Evolutionary conservation across 306 rosid genomes (phyloP), one percentile per base, ranked within the genome.

Genomic region (Quercus bicolor): DNA sequence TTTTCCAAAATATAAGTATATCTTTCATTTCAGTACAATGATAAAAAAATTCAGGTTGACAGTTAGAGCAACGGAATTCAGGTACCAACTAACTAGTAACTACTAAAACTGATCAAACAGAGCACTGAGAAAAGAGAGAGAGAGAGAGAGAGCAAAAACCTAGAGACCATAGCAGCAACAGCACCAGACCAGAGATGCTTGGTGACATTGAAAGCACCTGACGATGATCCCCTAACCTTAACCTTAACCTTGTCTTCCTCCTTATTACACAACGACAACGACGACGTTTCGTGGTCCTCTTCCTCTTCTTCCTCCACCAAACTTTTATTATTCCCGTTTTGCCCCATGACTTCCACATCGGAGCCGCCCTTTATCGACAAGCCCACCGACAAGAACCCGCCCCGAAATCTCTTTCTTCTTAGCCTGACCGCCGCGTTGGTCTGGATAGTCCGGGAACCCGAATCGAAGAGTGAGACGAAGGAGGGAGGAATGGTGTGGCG

Each of bases 161-260:
- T 93, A 57, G 99, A 93, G 80, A 95, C 98, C 99, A 95, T 93
- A 75, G 99, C 98, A 31, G 98, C 92, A 14, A 91, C 79, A 29
- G 97, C 98, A 83, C 98, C 99, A 60, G 99, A 78, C 99, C 98
- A 95, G 16, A 95, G 89, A 85, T 95, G 97, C 62, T 90, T 95
- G 68, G 98, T 88, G 77, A 95, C 85, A 85, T 92, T 95, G 86
- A 95, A 76, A 68, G 97, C 97, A 72, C 73, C 37, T 16, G 90
- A 40, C 45, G 45, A 40, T 40, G 45, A 84, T 72, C 85, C 81
- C 56, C 87, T 86, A 16, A 78, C 72, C 78, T 77, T 72, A 80
- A 84, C 81, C 77, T 77, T 89, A 78, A 60, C 79, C 77, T 74
- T 71, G 70, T 28, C 83, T 53, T 70, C 82, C 84, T 24, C 85